phyloP scores from a whole-genome alignment of 2,329 filamentous ascomycete genomes.

The Fusarium sacchari region DNA sequence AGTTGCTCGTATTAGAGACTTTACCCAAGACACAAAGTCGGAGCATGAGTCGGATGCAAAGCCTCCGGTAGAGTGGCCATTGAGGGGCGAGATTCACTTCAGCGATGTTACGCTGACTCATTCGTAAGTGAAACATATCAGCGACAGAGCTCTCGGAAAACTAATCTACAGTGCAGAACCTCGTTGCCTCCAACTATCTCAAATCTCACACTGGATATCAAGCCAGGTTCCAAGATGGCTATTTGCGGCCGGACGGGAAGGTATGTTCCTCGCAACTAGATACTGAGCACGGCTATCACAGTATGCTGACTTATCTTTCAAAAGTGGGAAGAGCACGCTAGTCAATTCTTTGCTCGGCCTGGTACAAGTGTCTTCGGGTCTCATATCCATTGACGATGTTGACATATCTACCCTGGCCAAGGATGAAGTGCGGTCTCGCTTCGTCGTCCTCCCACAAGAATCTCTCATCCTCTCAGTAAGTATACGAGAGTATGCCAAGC shows the following conservation, averaged over 20 bases:
- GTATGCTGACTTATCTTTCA: not conserved
- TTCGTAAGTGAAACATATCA: not conserved
- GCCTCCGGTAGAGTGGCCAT: not conserved
- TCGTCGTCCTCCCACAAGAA: not conserved
- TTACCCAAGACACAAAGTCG: not conserved
- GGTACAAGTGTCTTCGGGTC: not conserved
- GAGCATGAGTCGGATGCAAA: not conserved
- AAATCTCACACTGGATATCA: not conserved
- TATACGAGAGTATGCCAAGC: not conserved
- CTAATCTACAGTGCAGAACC: not conserved
- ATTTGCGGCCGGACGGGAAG: not conserved
- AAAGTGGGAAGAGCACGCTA: not conserved
- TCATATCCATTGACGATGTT: not conserved
- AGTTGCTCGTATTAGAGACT: not conserved
- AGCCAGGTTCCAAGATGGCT: not conserved
- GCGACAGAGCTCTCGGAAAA: accelerated
- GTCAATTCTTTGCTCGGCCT: not conserved
- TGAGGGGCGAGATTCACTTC: not conserved
- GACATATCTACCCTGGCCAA: not conserved
- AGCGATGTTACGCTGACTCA: not conserved
- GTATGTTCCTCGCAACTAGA: not conserved
- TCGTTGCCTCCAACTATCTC: not conserved
- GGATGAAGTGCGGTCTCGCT: not conserved
- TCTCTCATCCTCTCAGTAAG: not conserved
- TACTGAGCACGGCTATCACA: too few species aligned